Evolutionary conservation across 2,329 filamentous ascomycete species (phyloP).

Genomic region (Xylariaceae sp.): DNA sequence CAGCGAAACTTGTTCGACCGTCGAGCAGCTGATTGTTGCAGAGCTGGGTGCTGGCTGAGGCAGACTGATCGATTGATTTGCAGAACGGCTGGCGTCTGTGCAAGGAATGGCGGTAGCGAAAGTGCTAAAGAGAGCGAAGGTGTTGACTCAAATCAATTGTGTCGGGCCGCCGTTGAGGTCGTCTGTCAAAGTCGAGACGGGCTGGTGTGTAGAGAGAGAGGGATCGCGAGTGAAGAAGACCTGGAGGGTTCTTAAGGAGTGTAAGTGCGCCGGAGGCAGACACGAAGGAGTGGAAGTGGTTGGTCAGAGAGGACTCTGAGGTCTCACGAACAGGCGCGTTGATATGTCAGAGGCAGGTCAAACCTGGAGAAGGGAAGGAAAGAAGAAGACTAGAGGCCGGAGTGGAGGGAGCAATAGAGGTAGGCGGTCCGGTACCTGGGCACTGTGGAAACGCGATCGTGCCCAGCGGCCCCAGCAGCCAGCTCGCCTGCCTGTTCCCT

Average conservation of each 20-base stretch:
- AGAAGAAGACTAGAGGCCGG: conserved; percentile 8
- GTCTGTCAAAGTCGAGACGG: conserved; percentile 9
- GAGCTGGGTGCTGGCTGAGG: conserved; percentile 23
- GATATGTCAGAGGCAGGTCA: conserved; percentile 19
- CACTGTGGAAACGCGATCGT: conserved; percentile 18
- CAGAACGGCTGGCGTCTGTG: conserved; percentile 30
- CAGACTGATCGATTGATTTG: conserved; percentile 12
- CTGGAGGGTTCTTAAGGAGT: conserved; percentile 24
- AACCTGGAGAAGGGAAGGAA: conserved; percentile 17
- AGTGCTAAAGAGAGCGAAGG: conserved; percentile 21
- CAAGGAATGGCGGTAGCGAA: conserved; percentile 22
- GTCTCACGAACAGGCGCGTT: conserved; percentile 25
- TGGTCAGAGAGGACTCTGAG: conserved; percentile 20
- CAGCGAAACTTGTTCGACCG: conserved; percentile 19
- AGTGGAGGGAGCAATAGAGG: conserved; percentile 9
- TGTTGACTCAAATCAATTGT: conserved; percentile 24
- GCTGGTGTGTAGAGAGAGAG: conserved; percentile 1
- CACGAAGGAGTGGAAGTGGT: conserved; percentile 27
- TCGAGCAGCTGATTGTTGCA: conserved; percentile 15
- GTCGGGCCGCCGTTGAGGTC: conserved; percentile 14
- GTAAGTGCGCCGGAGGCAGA: conserved; percentile 26
- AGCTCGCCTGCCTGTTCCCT: too few relatives aligned
- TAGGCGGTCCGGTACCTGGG: too few relatives aligned
- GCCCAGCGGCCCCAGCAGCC: neutral
- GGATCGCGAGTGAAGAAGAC: conserved; percentile 12